Evolutionary conservation across 441 rosid species (phyloP).

Genomic region (Brassica hybrid): DNA sequence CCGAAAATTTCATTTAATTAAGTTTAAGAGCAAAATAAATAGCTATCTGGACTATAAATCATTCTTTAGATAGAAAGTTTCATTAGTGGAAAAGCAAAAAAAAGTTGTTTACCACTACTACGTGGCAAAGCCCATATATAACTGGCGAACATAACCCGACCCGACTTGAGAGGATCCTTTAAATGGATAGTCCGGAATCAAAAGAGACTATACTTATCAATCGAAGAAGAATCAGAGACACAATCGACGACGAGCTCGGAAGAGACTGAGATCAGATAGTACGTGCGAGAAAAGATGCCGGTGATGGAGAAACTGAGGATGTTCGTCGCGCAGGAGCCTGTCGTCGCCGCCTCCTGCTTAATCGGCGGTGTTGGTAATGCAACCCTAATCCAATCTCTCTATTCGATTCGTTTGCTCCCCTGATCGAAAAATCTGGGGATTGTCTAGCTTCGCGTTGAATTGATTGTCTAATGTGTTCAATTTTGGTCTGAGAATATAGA

Average conservation of each 20-base stretch:
- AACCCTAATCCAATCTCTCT: constrained; percentile 20
- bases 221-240: background rate
- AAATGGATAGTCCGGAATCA: background rate
- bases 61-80: no score
- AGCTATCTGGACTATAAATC: no score
- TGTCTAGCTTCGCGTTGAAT: background rate
- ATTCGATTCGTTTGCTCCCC: background rate
- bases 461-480: background rate
- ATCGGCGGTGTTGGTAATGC: constrained; percentile 82
- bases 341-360: constrained; percentile 85
- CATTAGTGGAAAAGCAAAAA: no score
- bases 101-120: background rate
- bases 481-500: no score
- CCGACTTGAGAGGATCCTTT: constrained; percentile 10
- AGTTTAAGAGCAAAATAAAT: no score
- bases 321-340: constrained; percentile 88
- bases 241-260: constrained; percentile 17
- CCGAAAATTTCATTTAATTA: no score
- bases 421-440: constrained; percentile 6
- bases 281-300: constrained; percentile 63
- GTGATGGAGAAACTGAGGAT: constrained; percentile 83
- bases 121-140: background rate
- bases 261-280: background rate
- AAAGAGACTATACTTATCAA: constrained; percentile 12
- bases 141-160: background rate